Base-by-base conservation (phyloP, 2,329 filamentous ascomycete genomes). In the Alternaria tenuissima region DNA sequence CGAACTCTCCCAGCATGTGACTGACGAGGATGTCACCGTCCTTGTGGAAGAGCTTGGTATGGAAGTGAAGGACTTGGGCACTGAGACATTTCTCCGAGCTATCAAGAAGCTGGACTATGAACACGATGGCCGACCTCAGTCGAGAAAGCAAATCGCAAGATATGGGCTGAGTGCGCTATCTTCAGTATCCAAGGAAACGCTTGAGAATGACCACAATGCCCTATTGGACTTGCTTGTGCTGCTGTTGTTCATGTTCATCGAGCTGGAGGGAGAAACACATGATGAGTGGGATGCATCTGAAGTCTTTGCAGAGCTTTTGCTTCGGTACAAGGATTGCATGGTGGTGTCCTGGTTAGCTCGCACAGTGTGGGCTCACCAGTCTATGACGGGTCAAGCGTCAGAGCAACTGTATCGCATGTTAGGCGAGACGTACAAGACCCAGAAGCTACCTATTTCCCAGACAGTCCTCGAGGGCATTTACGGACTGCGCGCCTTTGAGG, bases 211-310 rank as follows among this genome's bases (percentile, higher is more conserved):
- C 61, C 89, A 89, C 80, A 87, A 87, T 61, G 83, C 95, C 8
- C 88, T 96, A 52, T 88, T 96, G 63, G 93, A 94, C 72, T 87
- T 98, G 59, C 82, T 98, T 3, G 85, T 95, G 3, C 84, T 99
- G 7, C 84, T 96, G 16, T 86, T 95, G 9, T 93, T 97, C 76
- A 90, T 98, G 84, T 72, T 72, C 42, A 59, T 70, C 4, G 91
- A 95, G 75, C 89, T 89, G 39, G 87, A 89, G 65, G 88, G 90
- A 42, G 88, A 92, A 41, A 87, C 91, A 16, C 87, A 87, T 2
- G 81, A 84, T 4, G 87, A 94, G 36, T 94, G 91, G 79, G 81
- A 87, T 70, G 84, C 76, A 7, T 67, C 70, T 6, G 70, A 87
- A 47, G 83, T 97, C 6, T 82, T 95, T 34, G 81, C 84, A n/a